A percentile compares a stretch with the other conserved stretches of the same genome.
Evolutionary conservation across 2,329 filamentous ascomycete species (phyloP).

Genomic region (Huntiella abstrusa): DNA sequence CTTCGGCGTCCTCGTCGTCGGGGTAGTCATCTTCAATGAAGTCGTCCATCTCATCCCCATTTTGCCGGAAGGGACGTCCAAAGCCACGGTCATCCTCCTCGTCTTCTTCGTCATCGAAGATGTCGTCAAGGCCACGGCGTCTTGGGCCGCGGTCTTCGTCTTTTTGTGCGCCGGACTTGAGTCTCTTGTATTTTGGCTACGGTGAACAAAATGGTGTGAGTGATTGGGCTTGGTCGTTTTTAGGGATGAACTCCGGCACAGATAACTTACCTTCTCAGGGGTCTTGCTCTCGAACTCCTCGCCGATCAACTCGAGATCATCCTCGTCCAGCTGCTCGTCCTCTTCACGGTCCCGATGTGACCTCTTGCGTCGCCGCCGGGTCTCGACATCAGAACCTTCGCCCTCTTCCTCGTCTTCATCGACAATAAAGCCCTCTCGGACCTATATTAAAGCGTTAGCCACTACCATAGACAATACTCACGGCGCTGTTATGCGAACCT

Average conservation of each 20-base stretch:
- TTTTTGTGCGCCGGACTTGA: conserved; percentile 77
- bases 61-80: conserved; percentile 35
- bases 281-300: conserved; percentile 51
- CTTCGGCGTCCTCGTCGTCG: conserved; percentile 51
- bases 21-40: conserved; percentile 96
- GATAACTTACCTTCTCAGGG: conserved; percentile 46
- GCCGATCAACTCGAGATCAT: conserved; percentile 88
- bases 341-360: conserved; percentile 58
- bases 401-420: conserved; percentile 76
- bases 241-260: too few species aligned
- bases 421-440: conserved; percentile 89
- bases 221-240: neutral
- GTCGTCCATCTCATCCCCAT: conserved; percentile 70
- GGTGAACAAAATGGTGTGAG: neutral
- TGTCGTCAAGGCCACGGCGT: conserved; percentile 64
- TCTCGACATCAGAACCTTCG: conserved; percentile 39
- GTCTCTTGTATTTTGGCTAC: conserved; percentile 82
- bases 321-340: conserved; percentile 81
- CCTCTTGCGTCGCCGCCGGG: conserved; percentile 53
- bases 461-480: neutral
- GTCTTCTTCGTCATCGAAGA: conserved; percentile 87
- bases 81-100: conserved; percentile 32
- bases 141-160: conserved; percentile 46
- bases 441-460: conserved; percentile 26
- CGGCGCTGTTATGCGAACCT: conserved; percentile 26